Percentiles rank a stretch among this genome's conserved stretches.
These are phyloP conservation scores for Terfezia boudieri DNA, from an alignment of 495 filamentous ascomycete genomes.

Conservation along the genomic window DNA sequence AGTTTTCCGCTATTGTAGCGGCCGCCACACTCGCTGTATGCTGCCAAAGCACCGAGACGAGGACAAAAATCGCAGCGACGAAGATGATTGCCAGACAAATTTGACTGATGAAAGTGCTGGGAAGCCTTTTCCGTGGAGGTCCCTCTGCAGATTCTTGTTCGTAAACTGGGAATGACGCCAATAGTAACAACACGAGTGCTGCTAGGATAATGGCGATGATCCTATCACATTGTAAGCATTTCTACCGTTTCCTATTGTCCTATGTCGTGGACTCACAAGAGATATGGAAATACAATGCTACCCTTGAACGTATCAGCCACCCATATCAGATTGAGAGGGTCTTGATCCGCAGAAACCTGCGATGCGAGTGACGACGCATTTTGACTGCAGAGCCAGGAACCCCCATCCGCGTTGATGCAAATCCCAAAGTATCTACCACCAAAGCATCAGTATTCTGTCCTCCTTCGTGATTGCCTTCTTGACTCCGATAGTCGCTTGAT, in stretches of 20 bases:
- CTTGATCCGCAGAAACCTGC: slow-evolving; percentile 44
- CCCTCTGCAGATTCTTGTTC: slow-evolving; percentile 46
- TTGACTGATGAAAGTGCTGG: slow-evolving; percentile 48
- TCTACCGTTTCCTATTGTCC: neutral
- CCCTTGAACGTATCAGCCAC: slow-evolving; percentile 58
- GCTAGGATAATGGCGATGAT: slow-evolving; percentile 70
- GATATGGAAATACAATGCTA: slow-evolving; percentile 59
- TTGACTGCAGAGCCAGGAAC: slow-evolving; percentile 50
- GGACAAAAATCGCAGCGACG: slow-evolving; percentile 53
- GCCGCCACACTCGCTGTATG: slow-evolving; percentile 91
- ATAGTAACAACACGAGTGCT: slow-evolving; percentile 48
- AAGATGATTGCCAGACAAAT: slow-evolving; percentile 59
- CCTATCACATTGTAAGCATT: slow-evolving; percentile 16
- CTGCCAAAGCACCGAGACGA: slow-evolving; percentile 54
- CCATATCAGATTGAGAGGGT: slow-evolving; percentile 65
- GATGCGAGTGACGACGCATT: slow-evolving; percentile 54
- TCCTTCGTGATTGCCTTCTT: slow-evolving; percentile 11
- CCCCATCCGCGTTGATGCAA: slow-evolving; percentile 52
- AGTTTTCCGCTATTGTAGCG: slow-evolving; percentile 73
- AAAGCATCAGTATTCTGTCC: slow-evolving; percentile 8
- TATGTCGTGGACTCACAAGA: slow-evolving; percentile 30
- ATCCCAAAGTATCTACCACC: slow-evolving; percentile 32
- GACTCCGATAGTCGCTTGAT: slow-evolving; percentile 1
- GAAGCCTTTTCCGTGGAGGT: slow-evolving; percentile 46
- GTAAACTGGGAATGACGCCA: slow-evolving; percentile 65